Evolutionary conservation across 106 monocot species (phyloP).

Genomic region (Platanthera zijinensis): DNA sequence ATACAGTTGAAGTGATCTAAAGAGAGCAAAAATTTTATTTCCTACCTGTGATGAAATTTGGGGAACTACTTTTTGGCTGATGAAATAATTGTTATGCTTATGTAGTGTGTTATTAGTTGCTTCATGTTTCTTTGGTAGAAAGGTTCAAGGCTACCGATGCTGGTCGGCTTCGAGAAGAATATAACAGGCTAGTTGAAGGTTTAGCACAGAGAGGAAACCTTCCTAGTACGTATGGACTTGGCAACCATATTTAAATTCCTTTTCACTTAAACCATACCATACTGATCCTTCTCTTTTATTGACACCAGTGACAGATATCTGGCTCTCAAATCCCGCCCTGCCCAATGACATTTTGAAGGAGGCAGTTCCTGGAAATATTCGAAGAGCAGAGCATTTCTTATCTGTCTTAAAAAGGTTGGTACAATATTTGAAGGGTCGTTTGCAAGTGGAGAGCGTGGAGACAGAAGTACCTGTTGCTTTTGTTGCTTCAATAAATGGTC

Average conservation of each 20-base stretch:
- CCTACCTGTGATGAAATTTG: neutral
- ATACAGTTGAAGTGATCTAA: no score
- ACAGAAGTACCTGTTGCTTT: constrained; percentile 82
- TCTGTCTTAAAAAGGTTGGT: constrained; percentile 77
- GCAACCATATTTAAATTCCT: neutral
- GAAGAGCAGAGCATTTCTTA: constrained; percentile 83
- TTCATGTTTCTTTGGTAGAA: constrained; percentile 50
- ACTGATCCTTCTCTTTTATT: constrained; percentile 15
- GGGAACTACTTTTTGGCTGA: neutral
- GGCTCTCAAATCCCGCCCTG: constrained; percentile 90
- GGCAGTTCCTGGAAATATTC: constrained; percentile 87
- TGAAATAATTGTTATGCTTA: neutral
- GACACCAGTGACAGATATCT: constrained; percentile 60
- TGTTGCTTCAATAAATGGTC: constrained; percentile 58
- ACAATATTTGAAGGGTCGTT: constrained; percentile 73
- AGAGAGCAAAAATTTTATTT: neutral
- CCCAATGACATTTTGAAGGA: constrained; percentile 95
- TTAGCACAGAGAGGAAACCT: constrained; percentile 95
- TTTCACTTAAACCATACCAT: neutral
- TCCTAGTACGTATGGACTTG: constrained; percentile 36
- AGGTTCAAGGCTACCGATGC: constrained; percentile 99
- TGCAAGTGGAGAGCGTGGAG: constrained; percentile 88
- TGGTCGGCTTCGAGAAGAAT: constrained; percentile 72
- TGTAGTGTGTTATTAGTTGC: constrained; percentile 3
- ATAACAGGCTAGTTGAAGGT: constrained; percentile 92